These are phyloP conservation scores for Dipodascopsis tothii DNA, from an alignment of 805 yeast genomes.

Conservation along the genomic window DNA sequence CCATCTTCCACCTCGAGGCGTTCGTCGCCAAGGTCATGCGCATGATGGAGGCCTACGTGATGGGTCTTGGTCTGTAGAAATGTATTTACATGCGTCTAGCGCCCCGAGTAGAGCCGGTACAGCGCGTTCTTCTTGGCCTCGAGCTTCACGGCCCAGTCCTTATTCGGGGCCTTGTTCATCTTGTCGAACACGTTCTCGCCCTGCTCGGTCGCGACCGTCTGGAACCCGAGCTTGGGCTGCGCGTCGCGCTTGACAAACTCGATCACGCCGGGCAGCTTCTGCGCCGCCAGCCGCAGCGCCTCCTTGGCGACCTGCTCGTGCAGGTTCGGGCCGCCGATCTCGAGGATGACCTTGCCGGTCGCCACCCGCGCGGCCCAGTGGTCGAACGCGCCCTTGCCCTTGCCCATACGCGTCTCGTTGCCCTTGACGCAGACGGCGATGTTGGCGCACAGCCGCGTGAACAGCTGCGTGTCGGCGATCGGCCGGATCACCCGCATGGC, in stretches of 20 bases:
- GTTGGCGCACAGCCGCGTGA: constrained; percentile 75
- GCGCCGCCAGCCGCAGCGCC: constrained; percentile 80
- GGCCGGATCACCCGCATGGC: constrained; percentile 79
- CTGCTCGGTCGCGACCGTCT: constrained; percentile 38
- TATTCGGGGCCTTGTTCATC: constrained; percentile 55
- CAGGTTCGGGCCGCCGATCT: constrained; percentile 62
- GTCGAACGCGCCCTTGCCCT: constrained; percentile 96
- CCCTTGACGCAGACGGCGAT: constrained; percentile 93
- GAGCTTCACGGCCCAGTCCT: constrained; percentile 50
- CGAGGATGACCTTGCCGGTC: constrained; percentile 87
- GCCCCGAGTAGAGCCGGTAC: background rate
- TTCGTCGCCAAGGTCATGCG: constrained; percentile 86
- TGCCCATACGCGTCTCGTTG: constrained; percentile 99
- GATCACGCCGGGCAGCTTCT: constrained; percentile 63
- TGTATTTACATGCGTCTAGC: background rate
- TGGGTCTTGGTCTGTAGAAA: background rate
- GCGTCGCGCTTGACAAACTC: background rate
- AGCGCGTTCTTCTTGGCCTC: constrained; percentile 33
- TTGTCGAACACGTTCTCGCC: constrained; percentile 47
- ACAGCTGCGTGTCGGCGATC: constrained; percentile 54
- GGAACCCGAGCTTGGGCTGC: constrained; percentile 7
- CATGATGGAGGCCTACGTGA: constrained; percentile 40
- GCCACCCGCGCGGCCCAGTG: constrained; percentile 97
- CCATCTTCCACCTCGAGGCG: constrained; percentile 91
- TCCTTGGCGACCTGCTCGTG: constrained; percentile 89